These are phyloP conservation scores for Aspergillus sp. DNA, from an alignment of 2,329 filamentous ascomycete species.

Conservation along the genomic window DNA sequence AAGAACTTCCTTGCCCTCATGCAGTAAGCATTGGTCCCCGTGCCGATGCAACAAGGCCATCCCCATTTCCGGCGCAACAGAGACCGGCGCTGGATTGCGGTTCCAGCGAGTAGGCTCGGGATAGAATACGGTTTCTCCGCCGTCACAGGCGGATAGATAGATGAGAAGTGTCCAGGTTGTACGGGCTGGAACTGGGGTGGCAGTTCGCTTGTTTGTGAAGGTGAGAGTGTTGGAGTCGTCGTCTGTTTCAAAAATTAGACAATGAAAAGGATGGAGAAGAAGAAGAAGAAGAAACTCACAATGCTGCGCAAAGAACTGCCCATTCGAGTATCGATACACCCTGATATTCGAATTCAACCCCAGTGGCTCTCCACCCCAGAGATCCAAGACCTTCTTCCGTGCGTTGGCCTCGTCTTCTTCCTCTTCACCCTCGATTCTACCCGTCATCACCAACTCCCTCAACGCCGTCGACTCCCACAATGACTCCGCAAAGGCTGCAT, in stretches of 20 bases:
- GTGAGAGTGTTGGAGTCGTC: conserved; percentile 74
- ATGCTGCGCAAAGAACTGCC: conserved; percentile 87
- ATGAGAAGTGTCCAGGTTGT: conserved; percentile 90
- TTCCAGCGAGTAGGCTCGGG: conserved; percentile 49
- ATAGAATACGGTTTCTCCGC: conserved; percentile 90
- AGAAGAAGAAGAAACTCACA: conserved; percentile 48
- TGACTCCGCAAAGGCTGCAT: conserved; percentile 62
- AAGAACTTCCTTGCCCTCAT: conserved; percentile 73
- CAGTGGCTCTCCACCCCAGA: conserved; percentile 75
- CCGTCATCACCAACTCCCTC: conserved; percentile 47
- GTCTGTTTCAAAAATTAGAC: conserved; percentile 44
- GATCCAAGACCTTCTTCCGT: conserved; percentile 21
- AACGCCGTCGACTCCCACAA: conserved; percentile 74
- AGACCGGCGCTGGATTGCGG: conserved; percentile 53
- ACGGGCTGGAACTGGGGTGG: conserved; percentile 44
- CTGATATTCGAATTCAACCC: conserved; percentile 83
- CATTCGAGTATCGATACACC: conserved; percentile 75
- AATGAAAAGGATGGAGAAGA: no score
- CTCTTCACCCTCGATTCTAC: conserved; percentile 17
- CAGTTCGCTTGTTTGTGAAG: conserved; percentile 40
- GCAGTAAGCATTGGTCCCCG: conserved; percentile 79
- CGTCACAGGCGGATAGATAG: conserved; percentile 75
- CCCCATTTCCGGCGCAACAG: conserved; percentile 69
- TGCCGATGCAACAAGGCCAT: conserved; percentile 82
- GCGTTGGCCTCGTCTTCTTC: conserved; percentile 9